Conservation (phyloP, 805 yeast genomes). For the Clavispora vitiphila region DNA sequence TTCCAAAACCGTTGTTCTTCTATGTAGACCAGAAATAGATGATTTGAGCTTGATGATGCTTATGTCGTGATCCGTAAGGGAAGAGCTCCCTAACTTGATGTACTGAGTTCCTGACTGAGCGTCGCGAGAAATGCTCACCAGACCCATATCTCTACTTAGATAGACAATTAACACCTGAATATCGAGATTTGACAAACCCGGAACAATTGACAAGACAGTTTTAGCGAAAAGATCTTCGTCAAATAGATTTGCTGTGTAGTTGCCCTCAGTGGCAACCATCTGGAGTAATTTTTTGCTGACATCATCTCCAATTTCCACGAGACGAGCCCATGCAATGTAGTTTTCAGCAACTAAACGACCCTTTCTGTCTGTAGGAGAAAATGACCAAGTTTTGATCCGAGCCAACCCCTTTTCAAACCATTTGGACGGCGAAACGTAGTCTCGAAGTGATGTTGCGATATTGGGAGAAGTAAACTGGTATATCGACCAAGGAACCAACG, state of each 20-base stretch:
- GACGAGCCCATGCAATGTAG: slow-evolving; percentile 20
- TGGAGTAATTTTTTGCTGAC: background rate
- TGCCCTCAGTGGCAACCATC: slow-evolving; percentile 9
- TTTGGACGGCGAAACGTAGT: slow-evolving; percentile 9
- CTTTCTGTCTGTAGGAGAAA: background rate
- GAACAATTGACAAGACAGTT: background rate
- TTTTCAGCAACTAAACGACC: slow-evolving; percentile 19
- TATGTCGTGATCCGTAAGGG: slow-evolving; percentile 26
- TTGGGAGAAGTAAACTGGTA: slow-evolving; percentile 2
- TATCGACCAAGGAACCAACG: slow-evolving; percentile 12
- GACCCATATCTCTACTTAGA: slow-evolving; percentile 21
- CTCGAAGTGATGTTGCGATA: slow-evolving; percentile 1
- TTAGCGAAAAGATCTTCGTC: slow-evolving; percentile 1
- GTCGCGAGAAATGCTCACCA: slow-evolving; percentile 1
- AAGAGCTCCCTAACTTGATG: slow-evolving; percentile 17
- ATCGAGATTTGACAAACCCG: slow-evolving; percentile 18
- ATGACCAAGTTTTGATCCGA: background rate
- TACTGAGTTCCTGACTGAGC: slow-evolving; percentile 1
- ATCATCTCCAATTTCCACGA: slow-evolving; percentile 9
- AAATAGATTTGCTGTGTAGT: slow-evolving; percentile 10
- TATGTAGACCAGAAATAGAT: slow-evolving; percentile 15
- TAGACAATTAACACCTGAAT: slow-evolving; percentile 23
- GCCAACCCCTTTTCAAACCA: slow-evolving; percentile 1
- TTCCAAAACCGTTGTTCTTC: slow-evolving; percentile 17
- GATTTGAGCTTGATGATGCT: slow-evolving; percentile 25